phyloP scores from a whole-genome alignment of 2,329 filamentous ascomycete species.

The Aspergillus chevalieri region DNA sequence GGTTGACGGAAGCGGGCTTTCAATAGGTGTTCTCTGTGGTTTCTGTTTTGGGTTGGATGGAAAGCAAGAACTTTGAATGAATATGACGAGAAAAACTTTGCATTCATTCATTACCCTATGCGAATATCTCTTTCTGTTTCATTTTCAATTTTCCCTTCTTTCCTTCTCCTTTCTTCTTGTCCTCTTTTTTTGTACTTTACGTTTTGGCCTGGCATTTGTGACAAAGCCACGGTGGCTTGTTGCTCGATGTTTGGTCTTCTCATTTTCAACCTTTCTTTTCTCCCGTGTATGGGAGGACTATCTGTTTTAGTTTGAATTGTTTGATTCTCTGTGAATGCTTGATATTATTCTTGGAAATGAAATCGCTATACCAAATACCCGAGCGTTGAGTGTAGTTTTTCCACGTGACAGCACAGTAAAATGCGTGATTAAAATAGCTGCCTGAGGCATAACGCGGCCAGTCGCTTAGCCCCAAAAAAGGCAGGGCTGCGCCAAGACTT shows the following conservation, averaged over 20 bases:
- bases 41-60: background rate
- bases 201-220: conserved; percentile 6
- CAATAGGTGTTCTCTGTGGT: background rate
- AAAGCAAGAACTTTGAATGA: conserved; percentile 3
- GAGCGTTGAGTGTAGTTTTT: background rate
- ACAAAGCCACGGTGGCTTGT: background rate
- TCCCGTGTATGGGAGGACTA: background rate
- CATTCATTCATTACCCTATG: conserved; percentile 2
- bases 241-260: background rate
- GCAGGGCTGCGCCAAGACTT: conserved; percentile 19
- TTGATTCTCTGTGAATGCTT: conserved; percentile 1
- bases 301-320: background rate
- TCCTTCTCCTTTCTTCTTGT: conserved; percentile 3
- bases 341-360: background rate
- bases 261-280: background rate
- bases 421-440: background rate
- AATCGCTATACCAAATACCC: background rate
- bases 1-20: background rate
- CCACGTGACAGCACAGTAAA: background rate
- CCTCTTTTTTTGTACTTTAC: conserved; percentile 16
- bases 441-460: background rate
- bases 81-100: background rate
- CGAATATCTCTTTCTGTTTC: conserved; percentile 4
- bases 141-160: conserved; percentile 3
- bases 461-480: conserved; percentile 11